Conservation (phyloP, 768 basidiomycete species). For the Termitomyces sp. region DNA sequence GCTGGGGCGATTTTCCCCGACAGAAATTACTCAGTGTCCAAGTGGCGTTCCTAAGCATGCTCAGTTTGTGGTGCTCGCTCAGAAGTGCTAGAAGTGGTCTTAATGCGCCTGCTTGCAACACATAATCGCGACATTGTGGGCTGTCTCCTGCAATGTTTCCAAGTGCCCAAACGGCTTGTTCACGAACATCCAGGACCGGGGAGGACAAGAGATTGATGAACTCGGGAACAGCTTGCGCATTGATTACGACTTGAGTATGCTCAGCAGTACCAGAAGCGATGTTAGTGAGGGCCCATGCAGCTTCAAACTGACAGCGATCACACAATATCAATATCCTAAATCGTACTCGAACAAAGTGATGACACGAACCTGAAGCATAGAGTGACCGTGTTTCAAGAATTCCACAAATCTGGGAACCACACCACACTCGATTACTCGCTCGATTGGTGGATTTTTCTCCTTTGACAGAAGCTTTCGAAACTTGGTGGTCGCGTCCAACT, state of each 20-base stretch:
- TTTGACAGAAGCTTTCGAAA: conserved; percentile 98
- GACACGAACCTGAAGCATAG: conserved; percentile 74
- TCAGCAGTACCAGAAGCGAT: conserved; percentile 98
- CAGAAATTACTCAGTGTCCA: conserved; percentile 99
- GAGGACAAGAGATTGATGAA: conserved; percentile 97
- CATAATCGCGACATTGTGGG: conserved; percentile 95
- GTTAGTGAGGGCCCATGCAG: conserved; percentile 97
- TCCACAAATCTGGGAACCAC: conserved; percentile 97
- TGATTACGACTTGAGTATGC: conserved; percentile 97
- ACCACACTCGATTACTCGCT: conserved; percentile 95
- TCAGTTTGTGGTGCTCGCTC: conserved; percentile 97
- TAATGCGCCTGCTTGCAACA: conserved; percentile 89
- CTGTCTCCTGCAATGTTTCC: conserved; percentile 99
- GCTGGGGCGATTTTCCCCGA: conserved; percentile 95
- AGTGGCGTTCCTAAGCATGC: conserved; percentile 97
- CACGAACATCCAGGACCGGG: conserved; percentile 92
- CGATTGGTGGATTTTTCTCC: conserved; percentile 99
- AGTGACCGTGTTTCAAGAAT: conserved; percentile 77
- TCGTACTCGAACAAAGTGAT: neutral
- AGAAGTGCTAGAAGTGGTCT: conserved; percentile 85
- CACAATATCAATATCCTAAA: conserved; percentile 4
- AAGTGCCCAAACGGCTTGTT: conserved; percentile 99
- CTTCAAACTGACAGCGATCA: conserved; percentile 69
- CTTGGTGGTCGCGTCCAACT: conserved; percentile 95
- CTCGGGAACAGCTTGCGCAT: conserved; percentile 90